phyloP scores from a whole-genome alignment of 2,329 filamentous ascomycete species.

The Huntiella decipiens region DNA sequence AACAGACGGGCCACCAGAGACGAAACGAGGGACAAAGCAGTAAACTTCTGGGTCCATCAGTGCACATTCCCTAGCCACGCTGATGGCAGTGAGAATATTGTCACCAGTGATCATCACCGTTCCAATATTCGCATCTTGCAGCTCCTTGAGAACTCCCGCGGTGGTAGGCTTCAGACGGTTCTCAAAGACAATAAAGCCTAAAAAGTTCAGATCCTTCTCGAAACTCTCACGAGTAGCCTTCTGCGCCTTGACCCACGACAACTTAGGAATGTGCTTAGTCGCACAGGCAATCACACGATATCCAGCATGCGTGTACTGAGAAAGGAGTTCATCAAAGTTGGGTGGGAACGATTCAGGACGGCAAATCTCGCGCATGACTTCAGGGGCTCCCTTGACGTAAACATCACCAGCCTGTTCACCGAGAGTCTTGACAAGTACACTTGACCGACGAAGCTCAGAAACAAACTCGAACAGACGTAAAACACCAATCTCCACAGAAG shows the following conservation, averaged over 20 bases:
- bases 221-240: constrained; percentile 80
- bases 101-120: constrained; percentile 95
- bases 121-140: constrained; percentile 65
- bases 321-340: constrained; percentile 78
- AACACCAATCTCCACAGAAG: constrained; percentile 58
- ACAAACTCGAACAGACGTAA: constrained; percentile 88
- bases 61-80: constrained; percentile 77
- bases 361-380: constrained; percentile 92
- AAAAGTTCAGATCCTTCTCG: constrained; percentile 67
- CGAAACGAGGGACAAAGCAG: constrained; percentile 83
- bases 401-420: constrained; percentile 68
- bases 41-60: constrained; percentile 64
- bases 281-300: constrained; percentile 95
- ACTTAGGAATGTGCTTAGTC: constrained; percentile 66
- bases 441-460: constrained; percentile 76
- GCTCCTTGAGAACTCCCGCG: constrained; percentile 59
- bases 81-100: constrained; percentile 93
- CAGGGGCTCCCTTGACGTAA: constrained; percentile 91
- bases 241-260: constrained; percentile 87
- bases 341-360: constrained; percentile 61
- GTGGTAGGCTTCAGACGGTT: constrained; percentile 93
- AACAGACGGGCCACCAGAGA: constrained; percentile 33
- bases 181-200: constrained; percentile 96
- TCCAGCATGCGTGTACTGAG: constrained; percentile 84
- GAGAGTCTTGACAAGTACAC: constrained; percentile 71